Evolutionary conservation across 2,329 filamentous ascomycete species (phyloP).

Genomic region (Beauveria bassiana): DNA sequence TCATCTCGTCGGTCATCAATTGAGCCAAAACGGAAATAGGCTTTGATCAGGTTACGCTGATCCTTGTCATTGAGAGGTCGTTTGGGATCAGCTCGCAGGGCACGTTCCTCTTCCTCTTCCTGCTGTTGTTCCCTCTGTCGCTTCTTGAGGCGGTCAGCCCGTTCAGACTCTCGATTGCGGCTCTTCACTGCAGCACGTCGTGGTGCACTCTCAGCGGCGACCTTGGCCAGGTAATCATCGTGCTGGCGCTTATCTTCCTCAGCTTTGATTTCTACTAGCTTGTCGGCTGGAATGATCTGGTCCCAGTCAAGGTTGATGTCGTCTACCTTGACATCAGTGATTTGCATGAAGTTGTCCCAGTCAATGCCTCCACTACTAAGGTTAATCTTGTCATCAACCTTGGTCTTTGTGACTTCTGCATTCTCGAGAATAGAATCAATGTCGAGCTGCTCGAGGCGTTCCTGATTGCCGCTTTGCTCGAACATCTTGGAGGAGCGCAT

Average conservation of each 20-base stretch:
- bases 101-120: slow-evolving; percentile 65
- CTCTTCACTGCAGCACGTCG: slow-evolving; percentile 61
- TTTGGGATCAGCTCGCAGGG: slow-evolving; percentile 71
- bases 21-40: slow-evolving; percentile 84
- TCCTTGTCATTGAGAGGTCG: slow-evolving; percentile 91
- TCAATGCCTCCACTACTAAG: slow-evolving; percentile 80
- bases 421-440: slow-evolving; percentile 96
- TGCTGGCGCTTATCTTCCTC: slow-evolving; percentile 81
- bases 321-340: slow-evolving; percentile 95
- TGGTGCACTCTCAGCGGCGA: slow-evolving; percentile 79
- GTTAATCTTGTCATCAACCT: slow-evolving; percentile 84
- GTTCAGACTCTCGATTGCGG: slow-evolving; percentile 49
- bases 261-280: slow-evolving; percentile 80
- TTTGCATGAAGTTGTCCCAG: slow-evolving; percentile 94
- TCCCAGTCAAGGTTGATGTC: slow-evolving; percentile 80
- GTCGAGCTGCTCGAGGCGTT: slow-evolving; percentile 92
- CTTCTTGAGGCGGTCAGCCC: slow-evolving; percentile 61
- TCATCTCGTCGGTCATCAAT: slow-evolving; percentile 84
- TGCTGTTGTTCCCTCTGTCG: slow-evolving; percentile 56
- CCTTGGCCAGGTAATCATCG: slow-evolving; percentile 71
- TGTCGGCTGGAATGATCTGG: slow-evolving; percentile 91
- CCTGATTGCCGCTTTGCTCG: slow-evolving; percentile 92
- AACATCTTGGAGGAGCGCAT: slow-evolving; percentile 99
- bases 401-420: slow-evolving; percentile 93
- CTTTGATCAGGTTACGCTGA: slow-evolving; percentile 81